Conservation (phyloP, 768 basidiomycete genomes). For the Suillus ampliporus region DNA sequence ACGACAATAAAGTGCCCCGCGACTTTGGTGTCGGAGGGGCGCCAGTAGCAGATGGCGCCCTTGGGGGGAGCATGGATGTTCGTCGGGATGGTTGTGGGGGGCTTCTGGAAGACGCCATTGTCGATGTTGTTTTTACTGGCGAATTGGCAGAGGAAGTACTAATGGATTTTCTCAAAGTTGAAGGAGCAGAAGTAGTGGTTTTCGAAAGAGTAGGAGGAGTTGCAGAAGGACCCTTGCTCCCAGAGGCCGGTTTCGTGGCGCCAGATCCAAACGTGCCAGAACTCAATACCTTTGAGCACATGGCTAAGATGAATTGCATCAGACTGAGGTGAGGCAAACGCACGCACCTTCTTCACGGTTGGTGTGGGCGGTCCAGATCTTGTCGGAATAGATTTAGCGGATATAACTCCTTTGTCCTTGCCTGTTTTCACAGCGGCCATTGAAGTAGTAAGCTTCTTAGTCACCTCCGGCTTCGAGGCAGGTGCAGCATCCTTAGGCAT, state of each 20-base stretch:
- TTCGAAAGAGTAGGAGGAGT: conserved; percentile 39
- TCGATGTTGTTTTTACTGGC: conserved; percentile 35
- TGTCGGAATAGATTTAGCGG: conserved; percentile 47
- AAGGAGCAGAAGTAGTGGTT: conserved; percentile 29
- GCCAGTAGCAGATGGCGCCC: conserved; percentile 47
- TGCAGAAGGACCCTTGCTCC: conserved; percentile 46
- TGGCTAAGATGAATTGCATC: conserved; percentile 32
- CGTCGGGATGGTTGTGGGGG: conserved; percentile 40
- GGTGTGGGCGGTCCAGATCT: conserved; percentile 60
- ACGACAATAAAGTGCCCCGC: conserved; percentile 36
- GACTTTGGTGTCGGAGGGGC: conserved; percentile 43
- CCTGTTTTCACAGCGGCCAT: conserved; percentile 28
- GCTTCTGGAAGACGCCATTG: conserved; percentile 38
- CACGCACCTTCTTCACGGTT: conserved; percentile 71
- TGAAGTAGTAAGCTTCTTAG: conserved; percentile 35
- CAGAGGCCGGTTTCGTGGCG: conserved; percentile 49
- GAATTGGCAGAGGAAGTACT: conserved; percentile 35
- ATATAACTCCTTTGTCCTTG: conserved; percentile 43
- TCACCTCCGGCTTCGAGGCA: conserved; percentile 23
- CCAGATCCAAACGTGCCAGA: conserved; percentile 71
- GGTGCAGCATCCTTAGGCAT: conserved; percentile 22
- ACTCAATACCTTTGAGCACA: conserved; percentile 57
- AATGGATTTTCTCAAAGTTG: conserved; percentile 35
- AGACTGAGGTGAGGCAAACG: conserved; percentile 28
- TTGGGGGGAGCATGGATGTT: conserved; percentile 38